A percentile compares a stretch with the other conserved stretches of the same genome.
Evolutionary conservation across 176 grass and related monocot species (phyloP).

Genomic region (Oryza meyeriana): DNA sequence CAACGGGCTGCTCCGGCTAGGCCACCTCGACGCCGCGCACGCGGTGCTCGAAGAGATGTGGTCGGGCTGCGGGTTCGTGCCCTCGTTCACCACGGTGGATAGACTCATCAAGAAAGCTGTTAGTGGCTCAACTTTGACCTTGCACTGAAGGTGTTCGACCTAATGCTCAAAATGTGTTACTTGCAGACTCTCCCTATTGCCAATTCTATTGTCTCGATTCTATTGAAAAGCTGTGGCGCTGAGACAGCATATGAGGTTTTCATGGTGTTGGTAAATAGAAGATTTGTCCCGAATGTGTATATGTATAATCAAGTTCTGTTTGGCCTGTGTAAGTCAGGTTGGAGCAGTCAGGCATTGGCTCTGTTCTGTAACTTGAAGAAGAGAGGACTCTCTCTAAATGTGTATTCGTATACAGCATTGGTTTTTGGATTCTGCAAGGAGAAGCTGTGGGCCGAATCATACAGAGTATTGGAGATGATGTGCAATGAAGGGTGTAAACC

Average conservation of each 20-base stretch:
- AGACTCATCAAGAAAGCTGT: neutral
- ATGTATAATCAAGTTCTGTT: neutral
- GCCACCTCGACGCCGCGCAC: neutral
- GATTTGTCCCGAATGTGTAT: neutral
- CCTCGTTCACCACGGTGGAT: neutral
- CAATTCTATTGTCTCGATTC: neutral
- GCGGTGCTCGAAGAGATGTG: neutral
- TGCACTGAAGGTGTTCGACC: conserved; percentile 1
- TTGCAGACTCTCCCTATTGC: neutral
- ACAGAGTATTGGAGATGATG: conserved; percentile 25
- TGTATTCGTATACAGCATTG: conserved; percentile 32
- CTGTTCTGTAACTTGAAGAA: conserved; percentile 35
- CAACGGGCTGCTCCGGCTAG: neutral
- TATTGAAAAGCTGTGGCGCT: neutral
- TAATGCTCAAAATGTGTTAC: conserved; percentile 7
- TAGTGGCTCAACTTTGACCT: neutral
- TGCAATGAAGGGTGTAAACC: conserved; percentile 16
- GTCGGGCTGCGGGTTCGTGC: neutral
- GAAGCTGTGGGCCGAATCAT: conserved; percentile 30
- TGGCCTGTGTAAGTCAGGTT: neutral
- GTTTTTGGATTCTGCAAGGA: conserved; percentile 34
- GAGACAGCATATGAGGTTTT: neutral
- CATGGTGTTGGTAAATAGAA: neutral
- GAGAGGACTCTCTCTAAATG: conserved; percentile 24
- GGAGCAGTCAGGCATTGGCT: conserved; percentile 1